Evolutionary conservation across 1,284 basidiomycete genomes (phyloP), one percentile per base, ranked within the genome.

Genomic region (Schizophyllum commune): DNA sequence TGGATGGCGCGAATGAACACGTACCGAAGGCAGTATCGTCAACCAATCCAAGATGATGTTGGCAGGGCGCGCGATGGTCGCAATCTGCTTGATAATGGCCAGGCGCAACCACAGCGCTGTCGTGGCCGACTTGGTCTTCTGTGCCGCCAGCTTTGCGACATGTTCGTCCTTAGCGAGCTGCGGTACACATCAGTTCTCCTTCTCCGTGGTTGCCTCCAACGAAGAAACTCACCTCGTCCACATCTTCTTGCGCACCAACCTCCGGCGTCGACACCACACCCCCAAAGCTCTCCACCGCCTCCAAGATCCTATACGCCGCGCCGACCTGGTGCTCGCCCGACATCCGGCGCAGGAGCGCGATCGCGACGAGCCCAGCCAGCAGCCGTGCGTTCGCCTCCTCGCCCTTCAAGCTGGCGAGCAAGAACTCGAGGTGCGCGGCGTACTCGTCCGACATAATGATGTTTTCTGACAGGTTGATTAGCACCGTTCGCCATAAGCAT

Each of bases 351-450:
- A 93, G 68, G 52, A 93, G 69, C 0, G 81, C 77, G 15, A 82
- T 79, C 5, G 81, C 71, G 58, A 91, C 73, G 5, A 93, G 74
- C 66, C 84, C 83, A 0, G 81, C 81, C 39, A 93, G 71, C 1
- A 82, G 71, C 13, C 84, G 79, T 27, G 80, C 74, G 65, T 89
- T 80, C 0, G 82, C 66, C 62, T 83, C 77, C 0, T 73, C 58
- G 55, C 82, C 78, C 9, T 77, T 72, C 4, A 91, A 67, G 64
- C 82, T 85, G 4, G 64, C 63, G 4, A 86, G 65, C 51, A 90
- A 65, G 64, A 71, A 71, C 52, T 75, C 72, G 55, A 83, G 61
- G 62, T 81, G 73, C 54, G 70, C 61, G 34, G 70, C 60, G 64
- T 78, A 77, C 17, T 77, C 66, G 59, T 78, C 74, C 0, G 84